A percentile compares a stretch with the other conserved stretches of the same genome.
phyloP scores from a whole-genome alignment of 1,284 basidiomycete genomes.

The Flammula alnicola region DNA sequence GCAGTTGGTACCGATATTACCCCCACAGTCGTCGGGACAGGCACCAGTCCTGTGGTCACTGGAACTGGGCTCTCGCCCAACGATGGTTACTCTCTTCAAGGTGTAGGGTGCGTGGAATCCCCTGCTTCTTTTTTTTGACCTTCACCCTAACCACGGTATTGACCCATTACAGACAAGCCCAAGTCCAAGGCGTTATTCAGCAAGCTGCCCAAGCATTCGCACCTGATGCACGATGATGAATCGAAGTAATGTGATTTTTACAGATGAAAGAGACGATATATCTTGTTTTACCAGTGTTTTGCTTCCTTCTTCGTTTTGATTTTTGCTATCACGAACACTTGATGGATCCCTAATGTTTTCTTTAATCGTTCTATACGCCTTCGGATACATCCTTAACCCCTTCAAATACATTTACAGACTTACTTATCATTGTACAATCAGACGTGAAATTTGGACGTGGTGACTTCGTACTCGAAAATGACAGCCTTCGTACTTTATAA shows the following conservation, averaged over 20 bases:
- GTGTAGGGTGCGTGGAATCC: slow-evolving; percentile 36
- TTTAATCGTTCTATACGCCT: slow-evolving; percentile 6
- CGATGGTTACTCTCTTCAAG: slow-evolving; percentile 59
- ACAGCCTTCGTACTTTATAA: too few relatives aligned
- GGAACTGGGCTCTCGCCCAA: slow-evolving; percentile 58
- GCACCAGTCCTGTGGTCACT: slow-evolving; percentile 33
- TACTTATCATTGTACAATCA: too few relatives aligned
- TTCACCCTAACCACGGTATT: background rate
- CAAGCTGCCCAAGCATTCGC: slow-evolving; percentile 26
- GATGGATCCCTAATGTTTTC: slow-evolving; percentile 14
- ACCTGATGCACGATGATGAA: slow-evolving; percentile 11
- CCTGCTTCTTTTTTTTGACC: background rate
- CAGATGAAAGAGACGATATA: too few relatives aligned
- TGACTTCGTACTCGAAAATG: too few relatives aligned
- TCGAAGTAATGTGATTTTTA: too few relatives aligned
- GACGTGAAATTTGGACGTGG: too few relatives aligned
- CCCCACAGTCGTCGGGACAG: slow-evolving; percentile 36
- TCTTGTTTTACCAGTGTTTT: background rate
- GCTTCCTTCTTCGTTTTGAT: background rate
- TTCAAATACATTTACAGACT: too few relatives aligned
- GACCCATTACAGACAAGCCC: slow-evolving; percentile 22
- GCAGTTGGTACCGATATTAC: slow-evolving; percentile 41
- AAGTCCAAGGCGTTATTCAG: slow-evolving; percentile 26
- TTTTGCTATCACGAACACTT: slow-evolving; percentile 13
- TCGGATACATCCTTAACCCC: too few relatives aligned